Evolutionary conservation across 257 asterid species (phyloP), one percentile per base, ranked within the genome.

Genomic region (Lithospermum erythrorhizon): DNA sequence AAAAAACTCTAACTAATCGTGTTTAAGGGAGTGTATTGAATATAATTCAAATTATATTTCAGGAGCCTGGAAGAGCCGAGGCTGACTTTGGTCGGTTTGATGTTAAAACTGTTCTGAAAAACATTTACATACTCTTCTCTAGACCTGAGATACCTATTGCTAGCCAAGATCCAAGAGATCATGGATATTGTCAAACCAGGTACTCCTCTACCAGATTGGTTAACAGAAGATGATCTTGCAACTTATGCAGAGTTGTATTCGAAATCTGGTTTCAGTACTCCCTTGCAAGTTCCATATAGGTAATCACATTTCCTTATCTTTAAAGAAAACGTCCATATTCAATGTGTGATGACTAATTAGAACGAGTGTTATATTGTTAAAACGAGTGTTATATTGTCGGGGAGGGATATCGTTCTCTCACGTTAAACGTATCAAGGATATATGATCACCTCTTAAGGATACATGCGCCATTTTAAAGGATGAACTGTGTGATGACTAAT

Each of bases 31-130:
- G 30, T 7, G n/a, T 20, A 55, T 21, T 25, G n/a, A 62, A 24
- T 24, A 17, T n/a, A 17, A 23, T 24, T 51, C 7, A 4, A 21
- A n/a, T 55, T 29, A 9, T 13, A 21, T 61, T 37, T 9, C 73
- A 88, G 96, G 87, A 81, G 57, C 82, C 94, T 19, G 95, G 90
- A 19, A 82, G 95, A 17, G 95, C 95, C 57, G 96, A 83, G 72
- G 86, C 94, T 61, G 94, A 88, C 75, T 88, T 88, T 66, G 85
- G 81, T 17, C 90, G 90, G 2, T 51, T 86, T 62, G 90, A 86
- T 67, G 80, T 90, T 47, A 82, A 78, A 73, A 88, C 85, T 0
- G 87, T 88, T 9, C 85, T 88, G 9, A 77, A 81, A 68, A 85
- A 86, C 19, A 78, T 88, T 47, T 88, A 86, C 63, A 83, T 78